Base-by-base conservation (phyloP, 1,284 basidiomycete species). In the Cutaneotrichosporon arboriforme region DNA sequence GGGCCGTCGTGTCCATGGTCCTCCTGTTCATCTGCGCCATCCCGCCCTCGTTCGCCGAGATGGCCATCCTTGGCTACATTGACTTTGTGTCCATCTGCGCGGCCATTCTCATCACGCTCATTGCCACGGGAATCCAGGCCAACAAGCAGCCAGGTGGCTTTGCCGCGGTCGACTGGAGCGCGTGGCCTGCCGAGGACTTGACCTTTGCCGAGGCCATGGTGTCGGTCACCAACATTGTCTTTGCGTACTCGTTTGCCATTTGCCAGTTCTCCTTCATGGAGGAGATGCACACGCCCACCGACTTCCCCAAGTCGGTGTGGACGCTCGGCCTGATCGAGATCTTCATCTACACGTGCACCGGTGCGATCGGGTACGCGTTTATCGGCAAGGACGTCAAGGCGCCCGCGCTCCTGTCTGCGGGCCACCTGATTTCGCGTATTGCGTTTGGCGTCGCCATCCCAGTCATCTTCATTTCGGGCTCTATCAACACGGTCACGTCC, bases 41-140 rank as follows among this genome's bases (percentile, higher is more conserved):
- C 5, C 57, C 54, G 18, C 57, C 54, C 20, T 53, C 53, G 44
- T 53, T 55, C 36, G 44, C 57, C 8, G 57, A 68, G 41, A 63
- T 74, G 43, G 64, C 65, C 4, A 55, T 63, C 8, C 59, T 74
- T 22, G 63, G 62, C 20, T 74, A 69, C 66, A 50, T 69, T 23
- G 72, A 68, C 17, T 64, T 72, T 53, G 59, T 67, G n/a, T 65
- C 62, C 12, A 64, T 72, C 49, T 10, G 34, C 35, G 40, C 45
- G 8, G 64, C 68, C 31, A 62, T 68, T 37, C 49, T 69, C 39
- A 63, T 67, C 50, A 60, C 67, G 51, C 62, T 64, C 41, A 63
- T 70, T 48, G 66, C 69, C 7, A 62, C 68, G 14, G 66, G 63
- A 4, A 58, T 71, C 23, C 35, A 62, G 5, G 46, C 52, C 20